phyloP scores from a whole-genome alignment of 371 early-diverging fungal species.

The Parasitella parasitica region DNA sequence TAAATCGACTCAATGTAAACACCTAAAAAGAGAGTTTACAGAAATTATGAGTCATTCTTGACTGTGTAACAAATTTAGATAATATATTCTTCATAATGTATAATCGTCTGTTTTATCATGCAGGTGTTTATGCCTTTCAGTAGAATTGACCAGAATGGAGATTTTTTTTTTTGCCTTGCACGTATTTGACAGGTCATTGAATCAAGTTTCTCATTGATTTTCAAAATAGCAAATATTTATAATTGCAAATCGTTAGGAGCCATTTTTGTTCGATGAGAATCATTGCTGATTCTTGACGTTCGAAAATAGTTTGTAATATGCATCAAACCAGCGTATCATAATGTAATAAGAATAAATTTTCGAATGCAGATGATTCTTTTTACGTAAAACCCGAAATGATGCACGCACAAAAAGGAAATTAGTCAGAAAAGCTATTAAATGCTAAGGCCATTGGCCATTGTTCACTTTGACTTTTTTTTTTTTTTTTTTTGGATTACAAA shows the following conservation, averaged over 20 bases:
- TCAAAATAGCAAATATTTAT: no score
- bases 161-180: no score
- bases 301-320: background rate
- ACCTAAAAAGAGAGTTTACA: no score
- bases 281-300: background rate
- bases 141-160: background rate
- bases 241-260: no score
- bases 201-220: no score
- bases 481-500: background rate
- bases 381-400: background rate
- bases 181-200: no score
- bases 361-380: constrained; percentile 4
- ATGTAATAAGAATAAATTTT: background rate
- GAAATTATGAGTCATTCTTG: background rate
- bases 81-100: background rate
- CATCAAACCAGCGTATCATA: background rate
- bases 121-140: no score
- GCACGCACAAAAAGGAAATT: background rate
- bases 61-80: background rate
- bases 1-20: no score
- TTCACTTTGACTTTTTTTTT: background rate
- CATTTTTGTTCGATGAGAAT: no score
- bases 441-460: background rate
- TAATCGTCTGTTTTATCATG: background rate
- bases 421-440: background rate